phyloP scores from a whole-genome alignment of 1,284 basidiomycete species.

The Ganoderma lingzhi region DNA sequence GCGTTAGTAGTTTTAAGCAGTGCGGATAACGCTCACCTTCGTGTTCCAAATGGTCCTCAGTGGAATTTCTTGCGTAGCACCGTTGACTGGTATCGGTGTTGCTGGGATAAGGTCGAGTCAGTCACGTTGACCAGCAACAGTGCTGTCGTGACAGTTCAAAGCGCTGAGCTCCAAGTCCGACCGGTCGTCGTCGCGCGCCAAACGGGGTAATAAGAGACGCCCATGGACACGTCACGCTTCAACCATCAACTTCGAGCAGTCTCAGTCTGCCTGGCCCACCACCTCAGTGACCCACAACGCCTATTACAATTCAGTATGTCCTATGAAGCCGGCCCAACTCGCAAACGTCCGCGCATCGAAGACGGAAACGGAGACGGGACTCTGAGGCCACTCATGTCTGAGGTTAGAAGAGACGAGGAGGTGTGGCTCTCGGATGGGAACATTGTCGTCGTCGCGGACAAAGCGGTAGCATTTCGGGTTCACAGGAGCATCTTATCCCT shows the following conservation, averaged over 20 bases:
- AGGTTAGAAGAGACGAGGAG: slow-evolving; percentile 13
- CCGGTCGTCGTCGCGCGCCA: too few relatives aligned
- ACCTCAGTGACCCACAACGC: too few relatives aligned
- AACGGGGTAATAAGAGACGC: background rate
- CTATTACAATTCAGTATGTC: background rate
- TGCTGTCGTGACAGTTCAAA: too few relatives aligned
- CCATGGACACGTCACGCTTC: background rate
- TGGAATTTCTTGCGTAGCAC: too few relatives aligned
- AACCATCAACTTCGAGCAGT: too few relatives aligned
- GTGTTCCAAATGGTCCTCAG: background rate
- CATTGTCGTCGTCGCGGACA: slow-evolving; percentile 24
- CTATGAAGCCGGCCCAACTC: background rate
- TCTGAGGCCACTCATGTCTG: background rate
- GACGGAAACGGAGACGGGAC: background rate
- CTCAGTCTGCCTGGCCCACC: too few relatives aligned
- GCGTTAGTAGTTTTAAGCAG: too few relatives aligned
- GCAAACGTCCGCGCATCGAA: background rate
- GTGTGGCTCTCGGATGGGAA: slow-evolving; percentile 31
- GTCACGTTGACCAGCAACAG: background rate
- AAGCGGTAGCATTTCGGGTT: background rate
- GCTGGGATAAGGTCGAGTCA: background rate
- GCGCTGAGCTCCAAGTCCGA: too few relatives aligned
- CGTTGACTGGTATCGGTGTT: background rate
- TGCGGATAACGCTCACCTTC: background rate
- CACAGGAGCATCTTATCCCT: background rate